Evolutionary conservation across 2,329 filamentous ascomycete genomes (phyloP).

Genomic region (Colletotrichum sp.): DNA sequence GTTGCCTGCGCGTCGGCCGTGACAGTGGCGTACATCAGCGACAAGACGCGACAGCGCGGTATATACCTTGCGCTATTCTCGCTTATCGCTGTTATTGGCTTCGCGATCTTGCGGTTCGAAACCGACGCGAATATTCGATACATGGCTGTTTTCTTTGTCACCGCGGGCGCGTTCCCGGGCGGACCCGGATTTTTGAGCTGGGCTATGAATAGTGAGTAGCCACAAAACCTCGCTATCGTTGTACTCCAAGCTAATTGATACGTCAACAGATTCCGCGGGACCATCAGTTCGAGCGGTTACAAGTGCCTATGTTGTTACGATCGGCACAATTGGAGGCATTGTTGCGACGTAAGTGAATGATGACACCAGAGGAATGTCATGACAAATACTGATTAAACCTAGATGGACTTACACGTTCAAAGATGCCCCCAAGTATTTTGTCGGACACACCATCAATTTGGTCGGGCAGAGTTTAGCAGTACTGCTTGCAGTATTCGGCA

Average conservation of each 20-base stretch:
- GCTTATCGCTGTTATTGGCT: constrained; percentile 52
- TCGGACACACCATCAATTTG: constrained; percentile 63
- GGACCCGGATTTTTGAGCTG: constrained; percentile 63
- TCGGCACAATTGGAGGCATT: constrained; percentile 63
- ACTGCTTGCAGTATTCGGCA: constrained; percentile 49
- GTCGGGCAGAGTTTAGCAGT: constrained; percentile 50
- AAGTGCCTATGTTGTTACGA: constrained; percentile 56
- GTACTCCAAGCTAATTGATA: background rate
- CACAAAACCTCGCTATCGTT: background rate
- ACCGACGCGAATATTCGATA: constrained; percentile 47
- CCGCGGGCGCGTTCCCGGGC: constrained; percentile 61
- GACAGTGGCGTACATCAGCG: constrained; percentile 40
- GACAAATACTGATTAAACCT: background rate
- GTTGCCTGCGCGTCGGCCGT: constrained; percentile 44
- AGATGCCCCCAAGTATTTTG: constrained; percentile 51
- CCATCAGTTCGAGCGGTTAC: constrained; percentile 61
- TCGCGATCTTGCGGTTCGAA: constrained; percentile 54
- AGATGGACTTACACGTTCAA: constrained; percentile 57
- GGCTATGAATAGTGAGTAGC: constrained; percentile 57
- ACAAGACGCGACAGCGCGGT: constrained; percentile 41
- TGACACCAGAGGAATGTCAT: accelerated
- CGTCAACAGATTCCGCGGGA: constrained; percentile 50
- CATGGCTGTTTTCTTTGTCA: constrained; percentile 59
- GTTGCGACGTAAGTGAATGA: constrained; percentile 51
- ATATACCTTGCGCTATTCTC: constrained; percentile 44